A percentile compares a stretch with the other conserved stretches of the same genome.
Evolutionary conservation across 2,329 filamentous ascomycete genomes (phyloP).

Genomic region (Ophiobolus disseminans): DNA sequence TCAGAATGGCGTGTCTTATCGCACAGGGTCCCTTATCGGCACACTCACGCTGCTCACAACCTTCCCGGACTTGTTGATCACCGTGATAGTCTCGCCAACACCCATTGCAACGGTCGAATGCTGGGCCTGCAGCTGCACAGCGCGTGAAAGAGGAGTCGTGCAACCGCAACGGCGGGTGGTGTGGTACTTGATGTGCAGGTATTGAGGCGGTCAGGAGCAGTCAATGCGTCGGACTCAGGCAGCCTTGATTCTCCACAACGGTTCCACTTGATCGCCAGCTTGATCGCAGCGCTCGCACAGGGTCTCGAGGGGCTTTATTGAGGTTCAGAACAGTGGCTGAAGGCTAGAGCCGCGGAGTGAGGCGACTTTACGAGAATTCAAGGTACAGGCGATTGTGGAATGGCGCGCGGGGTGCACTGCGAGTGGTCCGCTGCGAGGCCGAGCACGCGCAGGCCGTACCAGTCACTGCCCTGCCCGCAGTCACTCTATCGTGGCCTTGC

Average conservation of each 20-base stretch:
- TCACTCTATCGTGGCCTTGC: constrained; percentile 33
- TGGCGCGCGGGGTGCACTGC: constrained; percentile 21
- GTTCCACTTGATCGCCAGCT: constrained; percentile 25
- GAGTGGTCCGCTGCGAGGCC: constrained; percentile 13
- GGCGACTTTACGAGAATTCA: constrained; percentile 25
- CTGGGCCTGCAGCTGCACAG: constrained; percentile 30
- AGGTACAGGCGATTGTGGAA: constrained; percentile 27
- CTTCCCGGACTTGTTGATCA: constrained; percentile 90
- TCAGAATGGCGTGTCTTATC: constrained; percentile 26
- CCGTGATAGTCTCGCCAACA: constrained; percentile 78
- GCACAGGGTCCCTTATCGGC: constrained; percentile 11
- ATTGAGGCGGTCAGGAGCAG: constrained; percentile 40
- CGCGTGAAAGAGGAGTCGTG: constrained; percentile 27
- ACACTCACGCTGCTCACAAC: constrained; percentile 85
- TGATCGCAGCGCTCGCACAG: constrained; percentile 12
- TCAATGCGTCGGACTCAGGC: constrained; percentile 33
- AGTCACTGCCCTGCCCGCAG: constrained; percentile 35
- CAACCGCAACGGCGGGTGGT: constrained; percentile 19
- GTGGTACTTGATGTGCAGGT: constrained; percentile 27
- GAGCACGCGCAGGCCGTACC: constrained; percentile 23
- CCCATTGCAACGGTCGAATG: constrained; percentile 36
- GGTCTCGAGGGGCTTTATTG: constrained; percentile 9
- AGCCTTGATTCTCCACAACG: constrained; percentile 29
- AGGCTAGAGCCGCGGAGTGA: constrained; percentile 28
- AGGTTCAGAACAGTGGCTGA: constrained; percentile 4